A percentile compares a stretch with the other conserved stretches of the same genome.
Evolutionary conservation across 768 basidiomycete genomes (phyloP).

Genomic region (Pisolithus orientalis): DNA sequence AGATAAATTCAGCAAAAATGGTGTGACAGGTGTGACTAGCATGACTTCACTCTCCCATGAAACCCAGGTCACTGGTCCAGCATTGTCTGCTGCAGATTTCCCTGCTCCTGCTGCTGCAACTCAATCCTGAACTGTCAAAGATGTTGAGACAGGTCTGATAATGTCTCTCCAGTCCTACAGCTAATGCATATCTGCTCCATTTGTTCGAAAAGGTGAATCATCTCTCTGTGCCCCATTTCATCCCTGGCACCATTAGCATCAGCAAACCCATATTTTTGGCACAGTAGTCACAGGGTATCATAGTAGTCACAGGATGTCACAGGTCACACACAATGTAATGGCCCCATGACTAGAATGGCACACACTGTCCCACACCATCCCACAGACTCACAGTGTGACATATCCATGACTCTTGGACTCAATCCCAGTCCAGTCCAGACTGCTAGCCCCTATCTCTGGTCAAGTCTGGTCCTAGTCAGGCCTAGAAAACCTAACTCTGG

Average conservation of each 20-base stretch:
- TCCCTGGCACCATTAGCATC: background rate
- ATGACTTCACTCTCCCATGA: background rate
- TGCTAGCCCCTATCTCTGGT: no score
- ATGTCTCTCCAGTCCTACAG: background rate
- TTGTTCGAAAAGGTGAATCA: background rate
- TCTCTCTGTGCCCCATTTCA: background rate
- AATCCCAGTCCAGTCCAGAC: no score
- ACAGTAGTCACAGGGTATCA: no score
- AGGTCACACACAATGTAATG: no score
- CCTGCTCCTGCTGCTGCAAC: background rate
- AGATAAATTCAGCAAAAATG: constrained; percentile 1
- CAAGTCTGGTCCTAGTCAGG: no score
- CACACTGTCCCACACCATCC: no score
- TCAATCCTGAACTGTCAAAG: background rate
- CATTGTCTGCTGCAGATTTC: background rate
- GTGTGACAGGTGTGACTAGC: background rate
- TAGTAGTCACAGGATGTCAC: no score
- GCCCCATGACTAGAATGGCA: no score
- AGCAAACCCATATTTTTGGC: no score
- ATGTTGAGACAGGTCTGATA: background rate
- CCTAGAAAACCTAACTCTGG: no score
- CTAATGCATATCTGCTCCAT: background rate
- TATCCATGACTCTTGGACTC: no score
- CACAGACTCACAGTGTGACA: no score
- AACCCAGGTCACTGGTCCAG: background rate